Conservation (phyloP, 345 rosid genomes). For the Eucalyptus erythrocorys region DNA sequence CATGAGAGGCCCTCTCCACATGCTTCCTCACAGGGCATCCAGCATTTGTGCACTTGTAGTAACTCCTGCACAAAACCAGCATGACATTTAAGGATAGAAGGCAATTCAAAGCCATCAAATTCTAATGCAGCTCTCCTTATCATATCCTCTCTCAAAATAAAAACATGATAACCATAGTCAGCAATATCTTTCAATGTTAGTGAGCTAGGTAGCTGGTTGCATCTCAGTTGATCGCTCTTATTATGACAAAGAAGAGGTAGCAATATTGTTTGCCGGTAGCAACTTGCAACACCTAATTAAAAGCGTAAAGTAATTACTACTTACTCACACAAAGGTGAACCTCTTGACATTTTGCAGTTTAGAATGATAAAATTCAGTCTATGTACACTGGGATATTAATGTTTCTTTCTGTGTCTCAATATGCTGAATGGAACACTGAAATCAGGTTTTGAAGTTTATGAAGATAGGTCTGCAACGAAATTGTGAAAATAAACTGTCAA, state of each 20-base stretch:
- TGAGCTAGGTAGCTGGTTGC: background rate
- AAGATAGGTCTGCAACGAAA: background rate
- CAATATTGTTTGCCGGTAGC: background rate
- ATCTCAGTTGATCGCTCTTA: background rate
- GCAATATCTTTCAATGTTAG: background rate
- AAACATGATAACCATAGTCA: background rate
- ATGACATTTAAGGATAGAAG: background rate
- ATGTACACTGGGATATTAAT: background rate
- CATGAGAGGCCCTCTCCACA: slow-evolving; percentile 99
- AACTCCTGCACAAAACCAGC: slow-evolving; percentile 54
- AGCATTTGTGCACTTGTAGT: slow-evolving; percentile 91
- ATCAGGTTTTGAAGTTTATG: background rate
- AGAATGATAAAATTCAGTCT: background rate
- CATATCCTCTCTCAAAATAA: background rate
- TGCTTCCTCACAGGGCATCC: slow-evolving; percentile 97
- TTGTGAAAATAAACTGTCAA: background rate
- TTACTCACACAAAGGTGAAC: background rate
- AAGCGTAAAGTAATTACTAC: background rate
- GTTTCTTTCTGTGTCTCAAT: background rate
- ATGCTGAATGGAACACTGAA: background rate
- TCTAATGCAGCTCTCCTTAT: background rate
- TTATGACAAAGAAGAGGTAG: background rate
- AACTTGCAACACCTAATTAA: background rate
- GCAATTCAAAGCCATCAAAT: background rate
- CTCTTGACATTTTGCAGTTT: background rate